phyloP scores from a whole-genome alignment of 1,284 basidiomycete genomes.

The Pseudozyma sp. region DNA sequence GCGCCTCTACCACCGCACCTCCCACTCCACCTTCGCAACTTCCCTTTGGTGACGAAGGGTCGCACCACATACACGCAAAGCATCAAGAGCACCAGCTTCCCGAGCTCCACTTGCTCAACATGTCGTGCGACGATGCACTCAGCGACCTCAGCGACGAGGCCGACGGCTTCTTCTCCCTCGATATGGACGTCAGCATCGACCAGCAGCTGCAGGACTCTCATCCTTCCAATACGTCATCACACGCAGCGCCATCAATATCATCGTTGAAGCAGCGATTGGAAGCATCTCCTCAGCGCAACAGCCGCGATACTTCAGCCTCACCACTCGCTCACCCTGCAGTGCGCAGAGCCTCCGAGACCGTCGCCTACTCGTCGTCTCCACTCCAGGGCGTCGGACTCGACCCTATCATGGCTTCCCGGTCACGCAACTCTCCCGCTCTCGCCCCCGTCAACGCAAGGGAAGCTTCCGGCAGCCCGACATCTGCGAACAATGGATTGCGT shows the following conservation, averaged over 20 bases:
- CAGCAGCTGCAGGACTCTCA: conserved; percentile 21
- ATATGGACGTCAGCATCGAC: conserved; percentile 56
- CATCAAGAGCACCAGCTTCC: conserved; percentile 20
- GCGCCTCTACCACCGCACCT: conserved; percentile 40
- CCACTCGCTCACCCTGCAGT: conserved; percentile 19
- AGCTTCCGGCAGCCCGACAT: neutral
- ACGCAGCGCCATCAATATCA: neutral
- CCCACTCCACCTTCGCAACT: conserved; percentile 26
- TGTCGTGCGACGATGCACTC: conserved; percentile 34
- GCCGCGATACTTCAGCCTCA: conserved; percentile 8
- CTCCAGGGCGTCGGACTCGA: conserved; percentile 31
- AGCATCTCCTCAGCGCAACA: conserved; percentile 8
- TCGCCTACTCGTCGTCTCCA: conserved; percentile 35
- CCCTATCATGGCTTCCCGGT: conserved; percentile 31
- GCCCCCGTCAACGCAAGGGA: neutral
- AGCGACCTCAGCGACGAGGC: conserved; percentile 44
- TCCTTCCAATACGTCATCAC: neutral
- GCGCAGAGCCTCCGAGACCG: conserved; percentile 28
- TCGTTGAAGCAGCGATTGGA: conserved; percentile 15
- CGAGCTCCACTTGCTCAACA: conserved; percentile 39
- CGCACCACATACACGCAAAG: conserved; percentile 4
- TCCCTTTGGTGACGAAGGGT: neutral
- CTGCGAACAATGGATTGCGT: neutral
- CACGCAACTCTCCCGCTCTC: conserved; percentile 28
- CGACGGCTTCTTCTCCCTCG: conserved; percentile 58